Evolutionary conservation across 768 basidiomycete species (phyloP), one percentile per base, ranked within the genome.

Genomic region (Lactarius indigo): DNA sequence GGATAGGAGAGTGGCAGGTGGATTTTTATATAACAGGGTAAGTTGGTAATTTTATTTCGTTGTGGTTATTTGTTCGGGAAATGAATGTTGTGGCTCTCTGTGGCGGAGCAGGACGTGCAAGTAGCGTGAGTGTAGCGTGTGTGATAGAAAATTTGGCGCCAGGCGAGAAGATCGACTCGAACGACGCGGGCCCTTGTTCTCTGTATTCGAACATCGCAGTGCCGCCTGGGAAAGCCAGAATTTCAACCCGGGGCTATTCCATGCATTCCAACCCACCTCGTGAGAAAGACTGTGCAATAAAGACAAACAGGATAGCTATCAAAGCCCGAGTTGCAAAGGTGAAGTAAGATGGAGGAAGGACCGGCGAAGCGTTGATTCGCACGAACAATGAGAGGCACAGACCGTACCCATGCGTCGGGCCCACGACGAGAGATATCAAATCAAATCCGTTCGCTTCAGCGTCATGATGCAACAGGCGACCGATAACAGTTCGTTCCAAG

Each of bases 121-220:
- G 17, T 30, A 20, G 4, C 5, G 60, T 33, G 44, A 23, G 26
- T 35, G 39, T 37, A 2, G 1, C n/a, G n/a, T n/a, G n/a, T n/a
- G 54, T 13, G 42, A 15, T 23, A 26, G 35, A 35, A 35, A 10
- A 17, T 35, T 65, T 57, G 61, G 65, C 65, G 15, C 60, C 56
- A 52, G 65, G 65, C 60, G 44, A 58, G 30, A 47, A 50, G 31
- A 39, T 61, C 12, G 35, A 57, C 5, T 13, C 9, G 26, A 13
- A 18, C 18, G 28, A 37, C 12, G 35, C 12, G 35, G 12, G 18
- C 3, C 1, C 1, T 47, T 17, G 31, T 30, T 12, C 35, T 12
- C 57, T 52, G 50, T 52, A 1, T 66, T 58, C 18, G 12, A 12
- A 2, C n/a, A 62, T 62, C 50, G 17, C 23, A 33, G 26, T 57